Base-by-base conservation (phyloP, 306 rosid species). In the Fragaria vesca region DNA sequence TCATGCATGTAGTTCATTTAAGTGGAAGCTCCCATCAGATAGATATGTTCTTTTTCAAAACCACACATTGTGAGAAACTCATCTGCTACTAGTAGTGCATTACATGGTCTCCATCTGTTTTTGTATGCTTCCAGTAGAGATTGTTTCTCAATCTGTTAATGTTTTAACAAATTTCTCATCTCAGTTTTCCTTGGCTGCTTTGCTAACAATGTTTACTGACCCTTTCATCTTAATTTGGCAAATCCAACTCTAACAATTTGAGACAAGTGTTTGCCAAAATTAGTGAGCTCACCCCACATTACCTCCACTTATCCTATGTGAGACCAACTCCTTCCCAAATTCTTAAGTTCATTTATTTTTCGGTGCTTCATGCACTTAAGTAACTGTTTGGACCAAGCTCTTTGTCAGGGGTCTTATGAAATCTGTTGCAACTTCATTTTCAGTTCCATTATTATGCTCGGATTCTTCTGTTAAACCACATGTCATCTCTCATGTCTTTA, bases 221-320 rank as follows among this genome's bases (percentile, higher is more conserved):
- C 62, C 38, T n/a, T 12, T 76, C 8, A 21, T 76, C 66, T 28
- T 51, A 54, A 67, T 17, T 68, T 17, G 34, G 69, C 11, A 26
- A 54, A 11, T 43, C 12, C 55, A 40, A 67, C 12, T 40, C 55
- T 30, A 67, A 40, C 66, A 21, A 21, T 21, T 51, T 50, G 65
- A 66, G 73, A 67, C 13, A 21, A 11, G 58, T 20, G 28, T 72
- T 79, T 79, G 20, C 82, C 68, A 50, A 72, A 62, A 26, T 36
- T 62, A 54, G 77, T 34, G 58, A 18, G 52, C 67, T 71, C 57
- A 46, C 36, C 68, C 60, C 43, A 73, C 38, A 36, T 18, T 38
- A 13, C 26, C 40, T 12, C 51, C 71, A 16, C 71, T 15, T 69
- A 47, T 70, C 51, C 30, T 24, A 40, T 68, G 68, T 24, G 55